Base-by-base conservation (phyloP, 768 basidiomycete species). In the Phylloporus sp. region DNA sequence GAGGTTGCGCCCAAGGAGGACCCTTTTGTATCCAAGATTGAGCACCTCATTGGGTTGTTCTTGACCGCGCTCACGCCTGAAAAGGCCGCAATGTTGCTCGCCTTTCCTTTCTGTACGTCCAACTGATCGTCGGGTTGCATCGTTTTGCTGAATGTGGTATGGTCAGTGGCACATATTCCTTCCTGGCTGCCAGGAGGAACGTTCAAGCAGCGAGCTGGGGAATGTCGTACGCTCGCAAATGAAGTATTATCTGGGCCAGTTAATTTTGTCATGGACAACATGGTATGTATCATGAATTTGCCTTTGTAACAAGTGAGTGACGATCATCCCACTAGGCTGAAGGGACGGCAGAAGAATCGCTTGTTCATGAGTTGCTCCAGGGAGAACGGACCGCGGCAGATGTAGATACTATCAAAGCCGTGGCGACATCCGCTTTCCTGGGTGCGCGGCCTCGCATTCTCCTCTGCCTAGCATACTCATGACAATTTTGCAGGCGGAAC, bases 141-240 rank as follows among this genome's bases (percentile, higher is more conserved):
- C 10, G 6, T 27, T 28, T 28, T 35, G 10, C 36, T 58, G 10
- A 59, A 26, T 0, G 13, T 35, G 3, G 26, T 0, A 32, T 26
- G 41, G n/a, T n/a, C 12, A 63, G 63, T 65, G 55, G 46, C 50
- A 34, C 26, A 69, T 27, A 54, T 73, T 24, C 72, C 72, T 0
- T 58, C 59, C 2, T 72, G 70, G 70, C 52, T 71, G 31, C 72
- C 68, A 0, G 71, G 72, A 18, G 62, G 68, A 20, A 23, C n/a
- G 22, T 70, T 52, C 56, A 64, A 66, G 32, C 43, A 43, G 32
- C 29, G 12, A 9, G 64, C 59, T 31, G 39, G 24, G 2, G 54
- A 58, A 18, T 60, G 61, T 22, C 59, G 59, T 38, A 34, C n/a
- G 5, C 53, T 65, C 35, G 66, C 62, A 16, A 16, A 41, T 22